Percentiles rank a stretch among this genome's conserved stretches.
Evolutionary conservation across 805 yeast species (phyloP).

Genomic region (Nakazawaea holstii): DNA sequence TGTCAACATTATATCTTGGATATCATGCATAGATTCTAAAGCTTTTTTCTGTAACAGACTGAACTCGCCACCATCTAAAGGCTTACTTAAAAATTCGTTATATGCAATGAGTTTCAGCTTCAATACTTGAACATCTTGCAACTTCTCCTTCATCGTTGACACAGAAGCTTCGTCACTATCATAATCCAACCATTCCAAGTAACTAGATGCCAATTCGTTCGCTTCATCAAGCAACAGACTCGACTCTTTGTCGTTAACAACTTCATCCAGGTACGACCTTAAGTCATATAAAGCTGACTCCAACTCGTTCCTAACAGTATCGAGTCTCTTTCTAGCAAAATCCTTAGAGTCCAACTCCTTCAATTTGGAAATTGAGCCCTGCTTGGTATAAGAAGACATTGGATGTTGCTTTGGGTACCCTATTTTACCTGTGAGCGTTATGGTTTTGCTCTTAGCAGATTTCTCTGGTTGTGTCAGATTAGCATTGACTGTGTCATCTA

Average conservation of each 20-base stretch:
- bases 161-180: conserved; percentile 50
- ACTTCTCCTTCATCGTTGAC: conserved; percentile 31
- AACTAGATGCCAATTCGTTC: conserved; percentile 34
- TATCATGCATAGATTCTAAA: conserved; percentile 29
- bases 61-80: conserved; percentile 43
- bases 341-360: conserved; percentile 50
- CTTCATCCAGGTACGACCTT: conserved; percentile 53
- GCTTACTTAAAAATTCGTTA: conserved; percentile 37
- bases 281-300: conserved; percentile 72
- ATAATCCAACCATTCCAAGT: conserved; percentile 75
- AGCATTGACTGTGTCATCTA: conserved; percentile 10
- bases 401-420: conserved; percentile 41
- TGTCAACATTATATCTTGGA: conserved; percentile 39
- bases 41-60: conserved; percentile 37
- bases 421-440: conserved; percentile 20
- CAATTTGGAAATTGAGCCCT: conserved; percentile 42
- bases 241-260: conserved; percentile 48
- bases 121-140: conserved; percentile 23
- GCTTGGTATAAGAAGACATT: conserved; percentile 40
- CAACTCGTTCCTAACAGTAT: conserved; percentile 58
- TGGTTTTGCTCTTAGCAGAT: conserved; percentile 13
- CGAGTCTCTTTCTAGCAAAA: conserved; percentile 43
- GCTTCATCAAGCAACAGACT: conserved; percentile 31
- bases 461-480: conserved; percentile 12
- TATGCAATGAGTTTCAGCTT: conserved; percentile 29